Conservation (phyloP, 2,329 filamentous ascomycete genomes). For the Triangularia setosa region DNA sequence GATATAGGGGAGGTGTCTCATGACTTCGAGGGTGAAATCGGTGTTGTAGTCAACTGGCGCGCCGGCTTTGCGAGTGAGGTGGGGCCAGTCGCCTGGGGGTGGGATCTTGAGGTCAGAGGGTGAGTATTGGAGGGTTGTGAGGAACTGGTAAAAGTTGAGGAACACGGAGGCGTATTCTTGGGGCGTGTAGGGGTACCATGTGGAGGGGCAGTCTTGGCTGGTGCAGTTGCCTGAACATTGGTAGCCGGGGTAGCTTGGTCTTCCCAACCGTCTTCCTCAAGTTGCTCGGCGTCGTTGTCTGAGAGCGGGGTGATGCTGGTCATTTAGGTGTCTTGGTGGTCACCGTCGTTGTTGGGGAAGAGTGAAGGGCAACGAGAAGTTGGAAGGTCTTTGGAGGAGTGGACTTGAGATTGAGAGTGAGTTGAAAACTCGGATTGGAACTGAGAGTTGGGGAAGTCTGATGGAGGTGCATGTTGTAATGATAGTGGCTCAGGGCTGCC, state of each 20-base stretch:
- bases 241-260: not conserved
- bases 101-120: not conserved
- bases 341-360: too few species aligned
- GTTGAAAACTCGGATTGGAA: too few species aligned
- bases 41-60: not conserved
- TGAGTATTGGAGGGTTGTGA: not conserved
- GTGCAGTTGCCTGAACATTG: not conserved
- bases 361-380: too few species aligned
- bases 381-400: too few species aligned
- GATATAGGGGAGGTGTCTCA: not conserved
- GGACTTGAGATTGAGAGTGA: too few species aligned
- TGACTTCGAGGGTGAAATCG: not conserved
- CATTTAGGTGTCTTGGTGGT: too few species aligned
- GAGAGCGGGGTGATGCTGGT: too few species aligned
- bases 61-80: not conserved
- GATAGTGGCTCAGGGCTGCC: too few species aligned
- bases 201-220: not conserved
- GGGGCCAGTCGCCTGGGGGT: not conserved
- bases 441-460: too few species aligned
- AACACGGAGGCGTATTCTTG: not conserved
- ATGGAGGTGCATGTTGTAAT: too few species aligned
- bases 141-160: not conserved
- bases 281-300: too few species aligned
- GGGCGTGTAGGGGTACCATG: not conserved
- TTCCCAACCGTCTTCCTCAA: too few species aligned